phyloP scores from a whole-genome alignment of 1,284 basidiomycete genomes.

The Ustilago trichophora region DNA sequence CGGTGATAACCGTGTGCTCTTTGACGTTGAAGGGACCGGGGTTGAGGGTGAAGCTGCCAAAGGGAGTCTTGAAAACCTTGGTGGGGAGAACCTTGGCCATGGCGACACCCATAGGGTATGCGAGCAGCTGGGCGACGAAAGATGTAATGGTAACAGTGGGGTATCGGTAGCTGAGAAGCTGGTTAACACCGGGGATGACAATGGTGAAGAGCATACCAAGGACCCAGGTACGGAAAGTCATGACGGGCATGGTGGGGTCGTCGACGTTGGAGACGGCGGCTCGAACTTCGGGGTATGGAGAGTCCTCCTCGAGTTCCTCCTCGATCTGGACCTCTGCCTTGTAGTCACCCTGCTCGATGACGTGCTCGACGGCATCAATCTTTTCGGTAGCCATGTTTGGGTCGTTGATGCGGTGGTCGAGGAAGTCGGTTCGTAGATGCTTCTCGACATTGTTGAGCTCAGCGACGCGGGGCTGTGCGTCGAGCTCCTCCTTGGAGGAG shows the following conservation, averaged over 20 bases:
- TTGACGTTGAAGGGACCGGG: slow-evolving; percentile 64
- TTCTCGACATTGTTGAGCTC: slow-evolving; percentile 46
- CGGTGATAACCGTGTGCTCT: slow-evolving; percentile 61
- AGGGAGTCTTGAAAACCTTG: slow-evolving; percentile 42
- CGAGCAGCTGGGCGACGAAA: slow-evolving; percentile 53
- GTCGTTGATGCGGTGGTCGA: slow-evolving; percentile 51
- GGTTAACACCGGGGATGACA: slow-evolving; percentile 59
- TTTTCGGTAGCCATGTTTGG: slow-evolving; percentile 49
- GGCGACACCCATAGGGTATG: slow-evolving; percentile 52
- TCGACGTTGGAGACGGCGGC: slow-evolving; percentile 62
- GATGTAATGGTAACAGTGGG: slow-evolving; percentile 55
- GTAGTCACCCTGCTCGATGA: slow-evolving; percentile 52
- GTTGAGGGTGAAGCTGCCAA: slow-evolving; percentile 55
- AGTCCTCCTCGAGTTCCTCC: slow-evolving; percentile 57
- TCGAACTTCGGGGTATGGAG: slow-evolving; percentile 62
- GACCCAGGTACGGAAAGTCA: slow-evolving; percentile 61
- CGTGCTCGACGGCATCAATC: slow-evolving; percentile 46
- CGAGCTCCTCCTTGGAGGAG: slow-evolving; percentile 40
- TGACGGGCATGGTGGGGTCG: slow-evolving; percentile 60
- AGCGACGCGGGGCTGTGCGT: slow-evolving; percentile 1
- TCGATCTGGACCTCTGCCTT: slow-evolving; percentile 49
- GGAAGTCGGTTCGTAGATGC: slow-evolving; percentile 38
- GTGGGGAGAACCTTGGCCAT: slow-evolving; percentile 51
- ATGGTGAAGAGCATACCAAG: slow-evolving; percentile 59
- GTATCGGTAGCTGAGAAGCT: slow-evolving; percentile 59